phyloP scores from a whole-genome alignment of 495 filamentous ascomycete species.

The Penicillium pulvis region DNA sequence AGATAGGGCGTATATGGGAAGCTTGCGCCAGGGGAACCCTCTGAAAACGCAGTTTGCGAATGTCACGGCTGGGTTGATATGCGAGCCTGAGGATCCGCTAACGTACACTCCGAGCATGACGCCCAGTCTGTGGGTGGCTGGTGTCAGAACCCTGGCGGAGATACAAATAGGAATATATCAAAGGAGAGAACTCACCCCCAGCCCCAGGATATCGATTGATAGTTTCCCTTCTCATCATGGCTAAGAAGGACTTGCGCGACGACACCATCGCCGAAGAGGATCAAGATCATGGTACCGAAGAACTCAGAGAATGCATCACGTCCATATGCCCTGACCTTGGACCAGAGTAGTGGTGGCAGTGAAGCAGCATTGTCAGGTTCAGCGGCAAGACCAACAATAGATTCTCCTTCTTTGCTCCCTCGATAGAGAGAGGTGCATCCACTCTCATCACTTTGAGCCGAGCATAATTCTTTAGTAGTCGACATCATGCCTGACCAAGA shows the following conservation, averaged over 20 bases:
- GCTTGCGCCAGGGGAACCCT: conserved; percentile 61
- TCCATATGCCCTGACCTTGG: conserved; percentile 43
- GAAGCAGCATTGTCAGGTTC: conserved; percentile 1
- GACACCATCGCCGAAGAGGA: conserved; percentile 64
- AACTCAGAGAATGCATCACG: conserved; percentile 64
- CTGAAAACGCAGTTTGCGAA: conserved; percentile 64
- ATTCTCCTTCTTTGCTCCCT: conserved; percentile 17
- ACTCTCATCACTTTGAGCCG: conserved; percentile 16
- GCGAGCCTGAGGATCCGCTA: conserved; percentile 58
- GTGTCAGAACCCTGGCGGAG: not conserved
- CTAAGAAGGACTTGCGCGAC: conserved; percentile 63
- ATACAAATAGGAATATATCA: not conserved
- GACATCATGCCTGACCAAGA: conserved; percentile 20
- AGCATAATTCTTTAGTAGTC: conserved; percentile 15
- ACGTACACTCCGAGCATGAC: conserved; percentile 70
- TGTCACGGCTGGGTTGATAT: conserved; percentile 68
- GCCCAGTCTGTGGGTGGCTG: conserved; percentile 38
- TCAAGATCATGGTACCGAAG: conserved; percentile 62
- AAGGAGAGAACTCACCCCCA: conserved; percentile 54
- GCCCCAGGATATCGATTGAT: conserved; percentile 64
- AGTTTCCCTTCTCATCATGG: conserved; percentile 50
- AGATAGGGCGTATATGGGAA: conserved; percentile 54
- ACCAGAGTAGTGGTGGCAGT: conserved; percentile 45
- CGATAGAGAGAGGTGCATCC: conserved; percentile 23
- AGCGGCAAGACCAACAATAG: conserved; percentile 17